Percentiles rank a stretch among this genome's conserved stretches.
Conservation (phyloP, 768 basidiomycete genomes). For the Crepidotus variabilis region DNA sequence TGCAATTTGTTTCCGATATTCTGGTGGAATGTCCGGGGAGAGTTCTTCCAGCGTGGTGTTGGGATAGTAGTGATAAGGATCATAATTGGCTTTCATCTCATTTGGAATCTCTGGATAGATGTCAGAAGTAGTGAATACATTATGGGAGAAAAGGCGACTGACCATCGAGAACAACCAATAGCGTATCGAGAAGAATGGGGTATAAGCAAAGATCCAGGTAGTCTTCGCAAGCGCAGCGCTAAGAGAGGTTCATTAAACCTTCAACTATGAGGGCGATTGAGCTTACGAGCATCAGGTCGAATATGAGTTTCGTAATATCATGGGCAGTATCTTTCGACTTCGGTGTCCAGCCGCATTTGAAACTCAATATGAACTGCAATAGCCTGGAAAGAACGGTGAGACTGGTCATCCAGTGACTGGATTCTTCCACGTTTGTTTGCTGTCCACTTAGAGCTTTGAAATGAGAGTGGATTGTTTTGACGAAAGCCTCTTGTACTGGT, state of each 20-base stretch:
- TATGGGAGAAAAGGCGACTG: slow-evolving; percentile 12
- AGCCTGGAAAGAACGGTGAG: slow-evolving; percentile 61
- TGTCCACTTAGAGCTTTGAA: slow-evolving; percentile 37
- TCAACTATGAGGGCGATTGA: neutral
- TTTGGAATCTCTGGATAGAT: slow-evolving; percentile 52
- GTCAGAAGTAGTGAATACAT: neutral
- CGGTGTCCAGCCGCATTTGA: slow-evolving; percentile 54
- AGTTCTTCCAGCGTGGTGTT: slow-evolving; percentile 44
- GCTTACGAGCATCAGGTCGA: slow-evolving; percentile 52
- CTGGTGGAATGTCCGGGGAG: slow-evolving; percentile 50
- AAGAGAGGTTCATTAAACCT: neutral
- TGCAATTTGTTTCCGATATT: slow-evolving; percentile 54
- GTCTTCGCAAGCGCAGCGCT: slow-evolving; percentile 56
- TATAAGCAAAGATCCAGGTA: slow-evolving; percentile 55
- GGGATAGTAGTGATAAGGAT: slow-evolving; percentile 68
- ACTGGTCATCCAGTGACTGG: slow-evolving; percentile 27
- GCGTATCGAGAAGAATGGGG: slow-evolving; percentile 68
- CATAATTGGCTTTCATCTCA: slow-evolving; percentile 53
- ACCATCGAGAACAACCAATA: slow-evolving; percentile 76
- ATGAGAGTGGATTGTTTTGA: slow-evolving; percentile 43
- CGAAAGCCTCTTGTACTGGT: slow-evolving; percentile 54
- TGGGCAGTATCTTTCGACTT: slow-evolving; percentile 43
- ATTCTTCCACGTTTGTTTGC: slow-evolving; percentile 20
- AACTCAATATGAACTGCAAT: slow-evolving; percentile 70
- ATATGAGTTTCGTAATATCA: slow-evolving; percentile 38